Evolutionary conservation across 352 stramenopile species (phyloP).

Genomic region (Phytophthora kernoviae): DNA sequence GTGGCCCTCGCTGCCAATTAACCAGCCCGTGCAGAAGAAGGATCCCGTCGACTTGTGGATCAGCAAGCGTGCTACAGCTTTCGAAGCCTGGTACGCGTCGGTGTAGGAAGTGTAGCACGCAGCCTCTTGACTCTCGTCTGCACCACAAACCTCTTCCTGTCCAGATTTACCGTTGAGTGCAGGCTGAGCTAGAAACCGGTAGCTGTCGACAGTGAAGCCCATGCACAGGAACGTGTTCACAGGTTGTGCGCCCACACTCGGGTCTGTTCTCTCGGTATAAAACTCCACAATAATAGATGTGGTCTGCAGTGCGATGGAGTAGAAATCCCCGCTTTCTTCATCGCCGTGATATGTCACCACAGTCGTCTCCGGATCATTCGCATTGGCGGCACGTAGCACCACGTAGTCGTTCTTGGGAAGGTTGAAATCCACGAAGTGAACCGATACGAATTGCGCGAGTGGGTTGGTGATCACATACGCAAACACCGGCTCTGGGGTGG

Average conservation of each 20-base stretch:
- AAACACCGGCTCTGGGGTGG: slow-evolving; percentile 32
- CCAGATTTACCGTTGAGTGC: slow-evolving; percentile 23
- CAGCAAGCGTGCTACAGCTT: slow-evolving; percentile 60
- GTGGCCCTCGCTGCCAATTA: slow-evolving; percentile 76
- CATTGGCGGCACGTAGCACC: slow-evolving; percentile 40
- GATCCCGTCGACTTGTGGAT: slow-evolving; percentile 63
- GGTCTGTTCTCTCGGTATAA: slow-evolving; percentile 31
- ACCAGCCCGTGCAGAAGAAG: slow-evolving; percentile 78
- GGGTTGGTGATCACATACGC: slow-evolving; percentile 44
- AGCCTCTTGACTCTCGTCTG: slow-evolving; percentile 65
- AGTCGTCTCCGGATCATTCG: slow-evolving; percentile 27
- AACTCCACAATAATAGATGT: slow-evolving; percentile 55
- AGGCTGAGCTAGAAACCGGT: slow-evolving; percentile 40
- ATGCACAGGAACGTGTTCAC: slow-evolving; percentile 38
- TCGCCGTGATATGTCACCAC: slow-evolving; percentile 43
- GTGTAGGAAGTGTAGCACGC: slow-evolving; percentile 42
- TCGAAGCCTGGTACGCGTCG: slow-evolving; percentile 24
- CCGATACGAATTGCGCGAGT: slow-evolving; percentile 53
- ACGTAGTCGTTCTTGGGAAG: slow-evolving; percentile 62
- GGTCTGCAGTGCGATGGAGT: slow-evolving; percentile 39
- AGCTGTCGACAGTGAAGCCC: slow-evolving; percentile 57
- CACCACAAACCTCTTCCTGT: slow-evolving; percentile 61
- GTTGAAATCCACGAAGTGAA: slow-evolving; percentile 73
- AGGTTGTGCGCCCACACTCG: slow-evolving; percentile 21
- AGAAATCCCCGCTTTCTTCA: slow-evolving; percentile 36